Evolutionary conservation across 1,284 basidiomycete species (phyloP).

Genomic region (Cystobasidiaceae sp.): DNA sequence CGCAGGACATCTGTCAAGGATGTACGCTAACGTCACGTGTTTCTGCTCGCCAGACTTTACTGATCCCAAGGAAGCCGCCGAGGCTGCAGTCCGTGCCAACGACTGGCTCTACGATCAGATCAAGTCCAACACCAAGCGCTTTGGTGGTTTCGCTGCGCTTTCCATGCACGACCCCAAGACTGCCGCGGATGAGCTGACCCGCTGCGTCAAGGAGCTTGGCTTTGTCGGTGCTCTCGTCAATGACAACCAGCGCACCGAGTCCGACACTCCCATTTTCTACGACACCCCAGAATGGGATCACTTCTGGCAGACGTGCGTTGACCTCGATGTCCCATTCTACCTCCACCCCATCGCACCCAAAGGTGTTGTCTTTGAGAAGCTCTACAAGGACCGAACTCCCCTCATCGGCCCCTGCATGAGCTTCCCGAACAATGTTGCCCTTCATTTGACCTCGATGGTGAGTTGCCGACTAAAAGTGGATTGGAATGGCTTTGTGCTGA

Average conservation of each 20-base stretch:
- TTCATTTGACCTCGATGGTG: conserved; percentile 44
- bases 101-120: conserved; percentile 43
- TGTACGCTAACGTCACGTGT: background rate
- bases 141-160: conserved; percentile 46
- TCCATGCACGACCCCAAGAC: conserved; percentile 46
- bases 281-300: conserved; percentile 41
- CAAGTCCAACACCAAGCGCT: conserved; percentile 42
- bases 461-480: background rate
- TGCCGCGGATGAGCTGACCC: conserved; percentile 43
- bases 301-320: conserved; percentile 45
- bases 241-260: conserved; percentile 41
- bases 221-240: conserved; percentile 42
- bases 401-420: conserved; percentile 45
- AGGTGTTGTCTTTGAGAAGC: conserved; percentile 42
- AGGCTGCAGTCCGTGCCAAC: conserved; percentile 40
- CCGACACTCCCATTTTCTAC: conserved; percentile 40
- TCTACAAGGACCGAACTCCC: conserved; percentile 44
- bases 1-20: background rate
- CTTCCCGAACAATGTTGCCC: conserved; percentile 46
- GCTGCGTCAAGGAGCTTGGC: conserved; percentile 44
- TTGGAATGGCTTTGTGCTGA: background rate
- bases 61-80: conserved; percentile 40
- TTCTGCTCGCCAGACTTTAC: conserved; percentile 36
- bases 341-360: conserved; percentile 46
- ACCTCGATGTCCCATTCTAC: conserved; percentile 46